phyloP scores from a whole-genome alignment of 2,329 filamentous ascomycete species.

The Trichoderma sp. region DNA sequence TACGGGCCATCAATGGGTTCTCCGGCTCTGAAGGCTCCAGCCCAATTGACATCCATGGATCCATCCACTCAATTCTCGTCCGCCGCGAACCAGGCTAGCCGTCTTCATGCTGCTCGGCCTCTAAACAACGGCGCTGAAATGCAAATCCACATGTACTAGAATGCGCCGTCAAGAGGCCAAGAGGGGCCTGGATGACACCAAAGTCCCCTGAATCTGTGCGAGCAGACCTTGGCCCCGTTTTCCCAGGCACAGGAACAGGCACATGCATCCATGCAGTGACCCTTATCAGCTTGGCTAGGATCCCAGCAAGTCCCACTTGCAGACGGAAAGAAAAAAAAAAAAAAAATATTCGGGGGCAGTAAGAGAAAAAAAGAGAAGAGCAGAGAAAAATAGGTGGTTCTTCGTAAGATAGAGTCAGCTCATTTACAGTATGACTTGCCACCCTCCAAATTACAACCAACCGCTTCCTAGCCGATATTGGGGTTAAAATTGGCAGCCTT shows the following conservation, averaged over 20 bases:
- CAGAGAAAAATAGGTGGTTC: no score
- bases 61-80: no score
- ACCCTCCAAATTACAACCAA: not conserved
- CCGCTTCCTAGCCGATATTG: not conserved
- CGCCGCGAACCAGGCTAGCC: not conserved
- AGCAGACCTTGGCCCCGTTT: not conserved
- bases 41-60: not conserved
- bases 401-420: not conserved
- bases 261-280: not conserved
- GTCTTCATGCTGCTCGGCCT: not conserved
- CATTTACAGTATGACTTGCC: not conserved
- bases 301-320: constrained; percentile 7
- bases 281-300: not conserved
- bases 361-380: not conserved
- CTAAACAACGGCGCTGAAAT: not conserved
- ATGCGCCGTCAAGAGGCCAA: not conserved
- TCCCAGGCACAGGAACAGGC: not conserved
- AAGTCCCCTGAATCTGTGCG: constrained; percentile 8
- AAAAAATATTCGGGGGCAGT: not conserved
- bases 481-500: not conserved
- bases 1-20: not conserved
- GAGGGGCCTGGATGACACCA: constrained; percentile 10
- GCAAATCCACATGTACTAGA: constrained; percentile 1
- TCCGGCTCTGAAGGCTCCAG: not conserved
- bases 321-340: not conserved